phyloP scores from a whole-genome alignment of 2,329 filamentous ascomycete species.

The Aschersonia sp. region DNA sequence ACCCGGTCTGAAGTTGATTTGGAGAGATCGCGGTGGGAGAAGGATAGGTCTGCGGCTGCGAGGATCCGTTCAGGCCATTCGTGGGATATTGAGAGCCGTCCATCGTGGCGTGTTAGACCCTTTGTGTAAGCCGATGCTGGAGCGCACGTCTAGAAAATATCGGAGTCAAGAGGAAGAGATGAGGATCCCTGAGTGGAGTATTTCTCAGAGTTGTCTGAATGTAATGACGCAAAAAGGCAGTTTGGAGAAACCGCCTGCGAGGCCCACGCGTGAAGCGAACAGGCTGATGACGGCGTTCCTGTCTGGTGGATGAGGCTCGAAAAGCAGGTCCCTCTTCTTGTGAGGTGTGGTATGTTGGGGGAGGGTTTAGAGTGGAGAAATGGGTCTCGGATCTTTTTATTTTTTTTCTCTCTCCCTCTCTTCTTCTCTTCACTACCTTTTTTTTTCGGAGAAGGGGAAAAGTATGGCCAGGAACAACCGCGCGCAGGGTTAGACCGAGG shows the following conservation, averaged over 20 bases:
- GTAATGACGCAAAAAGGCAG: conserved; percentile 2
- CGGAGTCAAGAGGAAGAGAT: conserved; percentile 2
- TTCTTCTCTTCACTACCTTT: conserved; percentile 6
- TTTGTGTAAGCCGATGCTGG: too few species aligned
- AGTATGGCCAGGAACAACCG: conserved; percentile 9
- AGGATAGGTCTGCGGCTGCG: conserved; percentile 32
- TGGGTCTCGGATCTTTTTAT: conserved; percentile 27
- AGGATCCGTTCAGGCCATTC: conserved; percentile 41
- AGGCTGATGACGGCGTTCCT: conserved; percentile 14
- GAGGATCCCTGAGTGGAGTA: conserved; percentile 7
- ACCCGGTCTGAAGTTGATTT: conserved; percentile 33
- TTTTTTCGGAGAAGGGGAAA: conserved; percentile 7
- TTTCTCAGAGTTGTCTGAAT: conserved; percentile 1
- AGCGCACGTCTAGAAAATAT: too few species aligned
- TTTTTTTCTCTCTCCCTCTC: conserved; percentile 13
- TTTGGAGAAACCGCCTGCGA: conserved; percentile 6
- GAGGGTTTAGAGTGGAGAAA: conserved; percentile 32
- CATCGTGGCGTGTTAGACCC: conserved; percentile 31
- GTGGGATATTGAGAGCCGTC: conserved; percentile 39
- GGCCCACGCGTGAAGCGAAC: conserved; percentile 13
- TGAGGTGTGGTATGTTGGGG: conserved; percentile 26
- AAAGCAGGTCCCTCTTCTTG: conserved; percentile 20
- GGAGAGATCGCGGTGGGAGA: conserved; percentile 36
- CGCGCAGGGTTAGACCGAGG: conserved; percentile 7
- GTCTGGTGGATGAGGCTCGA: conserved; percentile 23